Evolutionary conservation across 2,329 filamentous ascomycete species (phyloP).

Genomic region (Blastomyces parvus): DNA sequence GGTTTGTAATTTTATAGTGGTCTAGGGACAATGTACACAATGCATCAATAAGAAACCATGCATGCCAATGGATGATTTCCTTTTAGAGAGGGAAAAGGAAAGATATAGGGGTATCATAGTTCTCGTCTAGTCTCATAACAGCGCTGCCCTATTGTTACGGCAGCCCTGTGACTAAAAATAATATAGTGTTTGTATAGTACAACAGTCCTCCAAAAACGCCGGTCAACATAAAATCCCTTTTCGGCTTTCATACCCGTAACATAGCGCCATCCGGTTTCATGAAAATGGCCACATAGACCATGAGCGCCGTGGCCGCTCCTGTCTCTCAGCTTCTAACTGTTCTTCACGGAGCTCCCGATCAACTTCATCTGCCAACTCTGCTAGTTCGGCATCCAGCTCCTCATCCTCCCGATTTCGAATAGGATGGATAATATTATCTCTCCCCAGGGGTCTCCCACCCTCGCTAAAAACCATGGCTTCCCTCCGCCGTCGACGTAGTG

Average conservation of each 20-base stretch:
- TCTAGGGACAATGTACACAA: neutral
- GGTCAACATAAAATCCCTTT: neutral
- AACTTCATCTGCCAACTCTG: slow-evolving; percentile 14
- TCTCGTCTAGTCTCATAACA: neutral
- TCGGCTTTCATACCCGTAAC: neutral
- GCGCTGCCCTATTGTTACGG: neutral
- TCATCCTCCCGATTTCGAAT: slow-evolving; percentile 18
- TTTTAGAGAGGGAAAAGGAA: neutral
- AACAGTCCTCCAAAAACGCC: slow-evolving; percentile 6
- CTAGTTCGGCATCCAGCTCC: slow-evolving; percentile 14
- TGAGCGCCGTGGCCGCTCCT: slow-evolving; percentile 8
- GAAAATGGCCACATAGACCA: slow-evolving; percentile 10
- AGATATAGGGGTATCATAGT: slow-evolving; percentile 5
- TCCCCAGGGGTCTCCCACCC: slow-evolving; percentile 62
- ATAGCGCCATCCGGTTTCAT: neutral
- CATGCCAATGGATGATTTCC: neutral
- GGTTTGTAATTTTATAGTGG: slow-evolving; percentile 38
- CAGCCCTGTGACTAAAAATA: neutral
- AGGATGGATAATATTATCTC: slow-evolving; percentile 69
- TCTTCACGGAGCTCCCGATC: slow-evolving; percentile 5
- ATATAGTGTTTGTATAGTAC: neutral
- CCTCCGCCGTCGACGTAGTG: slow-evolving; percentile 63
- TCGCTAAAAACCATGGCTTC: slow-evolving; percentile 90
- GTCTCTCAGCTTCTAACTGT: slow-evolving; percentile 11
- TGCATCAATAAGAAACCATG: neutral